Conservation (phyloP, 768 basidiomycete species). For the Mycena albidolilacea region DNA sequence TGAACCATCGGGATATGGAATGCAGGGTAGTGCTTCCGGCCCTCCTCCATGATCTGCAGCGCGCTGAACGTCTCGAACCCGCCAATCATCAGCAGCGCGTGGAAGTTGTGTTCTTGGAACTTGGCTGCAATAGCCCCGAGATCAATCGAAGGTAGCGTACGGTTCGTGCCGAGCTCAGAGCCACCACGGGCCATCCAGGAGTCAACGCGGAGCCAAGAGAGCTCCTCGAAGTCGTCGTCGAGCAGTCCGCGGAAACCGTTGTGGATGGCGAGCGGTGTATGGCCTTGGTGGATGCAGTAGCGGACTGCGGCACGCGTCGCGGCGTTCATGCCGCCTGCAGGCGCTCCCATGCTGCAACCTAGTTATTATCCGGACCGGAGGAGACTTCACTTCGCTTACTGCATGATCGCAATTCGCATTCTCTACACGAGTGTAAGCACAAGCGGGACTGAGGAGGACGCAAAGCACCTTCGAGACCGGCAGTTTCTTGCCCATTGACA, state of each 20-base stretch:
- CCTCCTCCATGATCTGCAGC: conserved; percentile 83
- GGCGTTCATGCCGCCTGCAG: conserved; percentile 99
- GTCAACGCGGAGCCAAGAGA: conserved; percentile 97
- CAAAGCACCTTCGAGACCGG: conserved; percentile 62
- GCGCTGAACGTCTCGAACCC: conserved; percentile 96
- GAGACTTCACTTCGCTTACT: conserved; percentile 67
- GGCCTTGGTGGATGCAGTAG: conserved; percentile 93
- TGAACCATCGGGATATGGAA: conserved; percentile 98
- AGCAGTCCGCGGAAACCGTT: conserved; percentile 97
- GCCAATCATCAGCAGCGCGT: conserved; percentile 91
- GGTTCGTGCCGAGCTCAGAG: conserved; percentile 98
- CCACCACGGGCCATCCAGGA: conserved; percentile 97
- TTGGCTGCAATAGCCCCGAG: conserved; percentile 91
- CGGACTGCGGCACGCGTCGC: conserved; percentile 95
- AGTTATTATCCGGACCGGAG: conserved; percentile 30
- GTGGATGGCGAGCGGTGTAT: conserved; percentile 92
- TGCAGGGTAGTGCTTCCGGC: conserved; percentile 85
- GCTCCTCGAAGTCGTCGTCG: conserved; percentile 87
- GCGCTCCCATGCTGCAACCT: conserved; percentile 86
- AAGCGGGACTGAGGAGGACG: background rate
- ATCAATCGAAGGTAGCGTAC: conserved; percentile 87
- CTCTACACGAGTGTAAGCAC: conserved; percentile 58
- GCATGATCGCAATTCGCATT: conserved; percentile 87
- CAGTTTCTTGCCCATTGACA: conserved; percentile 68
- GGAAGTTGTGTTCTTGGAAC: conserved; percentile 88